Evolutionary conservation across 2,329 filamentous ascomycete genomes (phyloP), one percentile per base, ranked within the genome.

Genomic region (Pezicula neosporulosa): DNA sequence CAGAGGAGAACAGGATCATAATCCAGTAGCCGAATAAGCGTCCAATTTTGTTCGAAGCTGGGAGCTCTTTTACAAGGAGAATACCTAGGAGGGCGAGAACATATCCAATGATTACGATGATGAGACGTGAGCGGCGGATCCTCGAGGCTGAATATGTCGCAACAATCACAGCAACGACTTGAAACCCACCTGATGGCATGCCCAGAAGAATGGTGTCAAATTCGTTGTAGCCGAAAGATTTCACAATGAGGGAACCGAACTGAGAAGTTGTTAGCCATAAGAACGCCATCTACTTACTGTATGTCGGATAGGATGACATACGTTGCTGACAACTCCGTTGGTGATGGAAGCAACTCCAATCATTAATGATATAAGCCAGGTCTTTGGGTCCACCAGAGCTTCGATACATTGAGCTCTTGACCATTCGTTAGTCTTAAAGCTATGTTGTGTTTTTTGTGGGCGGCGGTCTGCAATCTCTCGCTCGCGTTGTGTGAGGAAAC

Each of bases 1-100:
- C 48, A 66, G 65, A 86, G 83, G 0, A 81, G 75, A 3, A 86
- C 70, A n/a, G 85, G 70, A 63, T 86, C 82, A 66, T 85, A 85
- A 0, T 77, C 81, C 0, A 74, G 75, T 8, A 86, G 69, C 12
- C 86, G 58, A 1, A 73, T 66, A 0, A 74, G 69, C 43, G 75
- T 66, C 2, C 70, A 64, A 24, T 74, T 66, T 1, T 70, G 63
- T 42, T 76, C 69, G 30, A 75, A 69, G 1, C 83, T 64, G 82
- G 82, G 1, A 85, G 69, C 53, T 86, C 70, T 10, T 77, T 68
- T 1, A 80, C 68, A 1, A 85, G 84, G 0, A 76, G 76, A 7
- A 87, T 73, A 2, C 86, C 82, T 0, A 80, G 82, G 0, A 83
- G 60, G 51, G 82, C 70, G 48, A 85, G 72, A 1, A 59, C 58